A percentile compares a stretch with the other conserved stretches of the same genome.
These are phyloP conservation scores for Botrytis fabae DNA, from an alignment of 2,329 filamentous ascomycete genomes.

Conservation along the genomic window DNA sequence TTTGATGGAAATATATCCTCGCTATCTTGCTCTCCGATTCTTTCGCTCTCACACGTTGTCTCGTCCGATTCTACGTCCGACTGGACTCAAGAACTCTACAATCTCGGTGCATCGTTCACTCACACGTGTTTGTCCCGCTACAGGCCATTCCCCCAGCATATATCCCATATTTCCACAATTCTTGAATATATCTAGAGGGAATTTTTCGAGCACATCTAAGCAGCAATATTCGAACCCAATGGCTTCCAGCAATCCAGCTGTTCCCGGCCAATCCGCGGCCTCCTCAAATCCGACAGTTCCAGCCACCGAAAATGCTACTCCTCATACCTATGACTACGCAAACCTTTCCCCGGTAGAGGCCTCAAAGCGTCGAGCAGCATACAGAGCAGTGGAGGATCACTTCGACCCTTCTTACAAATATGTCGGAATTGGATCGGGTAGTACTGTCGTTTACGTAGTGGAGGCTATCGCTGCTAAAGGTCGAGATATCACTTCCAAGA, in stretches of 20 bases:
- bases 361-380: constrained; percentile 74
- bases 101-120: neutral
- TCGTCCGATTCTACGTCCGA: neutral
- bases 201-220: neutral
- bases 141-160: neutral
- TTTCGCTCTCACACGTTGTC: neutral
- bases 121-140: neutral
- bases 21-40: neutral
- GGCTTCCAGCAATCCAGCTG: constrained; percentile 21
- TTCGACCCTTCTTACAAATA: constrained; percentile 62
- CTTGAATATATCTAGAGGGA: neutral
- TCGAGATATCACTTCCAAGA: constrained; percentile 54
- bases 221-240: neutral
- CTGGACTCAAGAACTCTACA: neutral
- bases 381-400: constrained; percentile 71
- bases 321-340: constrained; percentile 21
- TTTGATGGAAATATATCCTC: constrained; percentile 22
- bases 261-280: constrained; percentile 27
- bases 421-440: constrained; percentile 79
- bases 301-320: constrained; percentile 27
- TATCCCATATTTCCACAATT: neutral
- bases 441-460: constrained; percentile 81
- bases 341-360: constrained; percentile 56
- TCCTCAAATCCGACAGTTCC: constrained; percentile 26
- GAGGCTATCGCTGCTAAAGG: constrained; percentile 71